phyloP scores from a whole-genome alignment of 2,329 filamentous ascomycete species.

The Thermochaetoides dissita region DNA sequence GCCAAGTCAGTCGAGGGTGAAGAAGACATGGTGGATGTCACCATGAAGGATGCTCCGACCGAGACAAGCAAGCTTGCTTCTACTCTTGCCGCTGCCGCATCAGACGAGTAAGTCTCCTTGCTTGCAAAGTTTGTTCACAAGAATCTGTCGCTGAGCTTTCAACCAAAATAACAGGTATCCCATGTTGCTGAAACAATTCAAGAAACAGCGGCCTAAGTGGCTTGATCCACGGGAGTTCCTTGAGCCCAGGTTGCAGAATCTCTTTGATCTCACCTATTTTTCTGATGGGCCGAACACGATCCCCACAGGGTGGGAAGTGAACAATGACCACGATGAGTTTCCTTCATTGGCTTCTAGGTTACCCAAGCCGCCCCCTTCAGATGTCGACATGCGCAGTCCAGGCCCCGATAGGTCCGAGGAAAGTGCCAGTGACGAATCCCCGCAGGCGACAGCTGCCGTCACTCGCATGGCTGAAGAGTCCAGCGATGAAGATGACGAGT shows the following conservation, averaged over 20 bases:
- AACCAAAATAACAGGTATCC: conserved; percentile 2
- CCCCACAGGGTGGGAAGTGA: conserved; percentile 54
- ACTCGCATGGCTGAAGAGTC: conserved; percentile 48
- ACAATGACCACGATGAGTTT: conserved; percentile 45
- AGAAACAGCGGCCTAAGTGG: conserved; percentile 37
- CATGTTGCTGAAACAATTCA: conserved; percentile 32
- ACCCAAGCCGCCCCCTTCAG: conserved; percentile 29
- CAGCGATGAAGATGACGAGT: conserved; percentile 37
- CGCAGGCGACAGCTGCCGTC: conserved; percentile 17
- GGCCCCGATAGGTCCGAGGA: conserved; percentile 37
- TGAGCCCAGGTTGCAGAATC: conserved; percentile 45
- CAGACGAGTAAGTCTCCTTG: conserved; percentile 17
- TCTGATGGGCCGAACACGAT: conserved; percentile 42
- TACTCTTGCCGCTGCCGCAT: conserved; percentile 2
- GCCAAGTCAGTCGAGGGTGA: conserved; percentile 74
- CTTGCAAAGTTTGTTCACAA: too few relatives aligned
- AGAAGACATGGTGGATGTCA: conserved; percentile 81
- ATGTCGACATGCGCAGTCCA: conserved; percentile 34
- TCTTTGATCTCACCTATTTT: conserved; percentile 67
- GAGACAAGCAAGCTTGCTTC: too few relatives aligned
- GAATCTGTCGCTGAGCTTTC: too few relatives aligned
- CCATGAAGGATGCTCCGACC: conserved; percentile 51
- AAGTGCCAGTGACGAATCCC: conserved; percentile 37
- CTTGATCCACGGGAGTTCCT: conserved; percentile 42
- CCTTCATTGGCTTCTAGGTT: conserved; percentile 36